Evolutionary conservation across 148 eudicot species (phyloP).

Genomic region (Heliosperma pusillum): DNA sequence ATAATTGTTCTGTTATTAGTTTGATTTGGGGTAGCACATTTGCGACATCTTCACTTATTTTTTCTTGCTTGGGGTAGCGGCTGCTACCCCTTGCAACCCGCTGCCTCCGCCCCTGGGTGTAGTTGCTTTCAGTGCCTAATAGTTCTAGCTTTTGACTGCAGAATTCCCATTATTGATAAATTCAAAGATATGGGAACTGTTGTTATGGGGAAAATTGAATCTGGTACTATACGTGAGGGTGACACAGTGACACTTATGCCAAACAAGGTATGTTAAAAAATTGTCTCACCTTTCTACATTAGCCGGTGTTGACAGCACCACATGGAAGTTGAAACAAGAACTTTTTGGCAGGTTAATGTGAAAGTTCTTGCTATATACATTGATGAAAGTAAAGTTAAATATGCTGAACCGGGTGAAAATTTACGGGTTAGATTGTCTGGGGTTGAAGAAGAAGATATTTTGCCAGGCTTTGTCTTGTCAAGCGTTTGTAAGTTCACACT

Average conservation of each 20-base stretch:
- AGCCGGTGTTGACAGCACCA: background rate
- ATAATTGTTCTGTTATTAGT: too few relatives aligned
- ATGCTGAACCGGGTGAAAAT: constrained; percentile 95
- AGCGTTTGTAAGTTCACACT: constrained; percentile 49
- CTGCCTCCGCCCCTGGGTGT: too few relatives aligned
- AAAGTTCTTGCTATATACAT: constrained; percentile 68
- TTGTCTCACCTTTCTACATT: background rate
- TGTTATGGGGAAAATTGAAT: constrained; percentile 92
- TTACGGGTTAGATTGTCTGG: constrained; percentile 80
- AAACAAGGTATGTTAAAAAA: constrained; percentile 55
- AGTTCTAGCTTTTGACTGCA: constrained; percentile 18
- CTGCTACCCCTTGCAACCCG: too few relatives aligned
- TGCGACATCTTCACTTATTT: too few relatives aligned
- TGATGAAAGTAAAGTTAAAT: constrained; percentile 75
- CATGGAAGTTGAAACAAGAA: background rate
- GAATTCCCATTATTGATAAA: constrained; percentile 84
- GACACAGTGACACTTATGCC: constrained; percentile 77
- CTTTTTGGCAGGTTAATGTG: constrained; percentile 58
- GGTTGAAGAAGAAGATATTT: constrained; percentile 85
- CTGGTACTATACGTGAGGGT: constrained; percentile 84
- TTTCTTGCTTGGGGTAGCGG: too few relatives aligned
- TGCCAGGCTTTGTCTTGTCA: constrained; percentile 71
- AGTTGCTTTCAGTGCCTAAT: constrained; percentile 1
- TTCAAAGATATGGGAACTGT: constrained; percentile 94
- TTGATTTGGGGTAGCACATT: too few relatives aligned